These are phyloP conservation scores for Kalmusia sp. DNA, from an alignment of 2,329 filamentous ascomycete genomes.

Conservation along the genomic window DNA sequence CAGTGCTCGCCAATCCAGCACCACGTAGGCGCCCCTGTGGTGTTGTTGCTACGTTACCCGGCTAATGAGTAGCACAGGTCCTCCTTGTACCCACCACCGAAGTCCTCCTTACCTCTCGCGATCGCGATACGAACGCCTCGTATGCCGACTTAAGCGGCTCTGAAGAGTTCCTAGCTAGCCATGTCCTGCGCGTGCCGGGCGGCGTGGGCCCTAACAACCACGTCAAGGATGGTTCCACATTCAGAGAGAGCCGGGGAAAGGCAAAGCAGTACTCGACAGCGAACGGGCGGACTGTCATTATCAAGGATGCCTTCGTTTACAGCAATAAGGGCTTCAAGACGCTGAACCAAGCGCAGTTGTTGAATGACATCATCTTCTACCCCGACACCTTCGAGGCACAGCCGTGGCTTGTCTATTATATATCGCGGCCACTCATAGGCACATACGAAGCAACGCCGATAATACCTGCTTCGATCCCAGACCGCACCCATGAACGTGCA, in stretches of 20 bases:
- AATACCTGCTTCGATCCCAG: slow-evolving; percentile 61
- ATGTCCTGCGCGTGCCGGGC: slow-evolving; percentile 85
- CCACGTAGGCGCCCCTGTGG: slow-evolving; percentile 63
- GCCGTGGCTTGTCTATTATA: slow-evolving; percentile 97
- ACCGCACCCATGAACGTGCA: slow-evolving; percentile 24
- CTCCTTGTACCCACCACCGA: slow-evolving; percentile 94
- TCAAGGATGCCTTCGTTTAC: slow-evolving; percentile 92
- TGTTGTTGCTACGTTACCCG: slow-evolving; percentile 10
- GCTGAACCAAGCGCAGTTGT: slow-evolving; percentile 84
- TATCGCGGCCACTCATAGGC: slow-evolving; percentile 86
- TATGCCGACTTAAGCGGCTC: slow-evolving; percentile 83
- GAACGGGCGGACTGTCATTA: slow-evolving; percentile 90
- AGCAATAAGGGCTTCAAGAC: slow-evolving; percentile 98
- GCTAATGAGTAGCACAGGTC: slow-evolving; percentile 55
- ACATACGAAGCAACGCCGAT: slow-evolving; percentile 79
- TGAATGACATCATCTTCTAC: slow-evolving; percentile 86
- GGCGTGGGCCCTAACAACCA: slow-evolving; percentile 54
- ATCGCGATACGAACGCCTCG: slow-evolving; percentile 79
- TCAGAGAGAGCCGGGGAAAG: slow-evolving; percentile 89
- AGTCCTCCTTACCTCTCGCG: slow-evolving; percentile 84
- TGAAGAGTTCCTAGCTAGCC: slow-evolving; percentile 95
- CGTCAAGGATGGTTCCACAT: slow-evolving; percentile 58
- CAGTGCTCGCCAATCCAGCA: slow-evolving; percentile 93
- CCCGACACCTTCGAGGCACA: slow-evolving; percentile 86
- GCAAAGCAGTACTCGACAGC: slow-evolving; percentile 92